Base-by-base conservation (phyloP, 2,329 filamentous ascomycete species). In the Fusarium sp. region DNA sequence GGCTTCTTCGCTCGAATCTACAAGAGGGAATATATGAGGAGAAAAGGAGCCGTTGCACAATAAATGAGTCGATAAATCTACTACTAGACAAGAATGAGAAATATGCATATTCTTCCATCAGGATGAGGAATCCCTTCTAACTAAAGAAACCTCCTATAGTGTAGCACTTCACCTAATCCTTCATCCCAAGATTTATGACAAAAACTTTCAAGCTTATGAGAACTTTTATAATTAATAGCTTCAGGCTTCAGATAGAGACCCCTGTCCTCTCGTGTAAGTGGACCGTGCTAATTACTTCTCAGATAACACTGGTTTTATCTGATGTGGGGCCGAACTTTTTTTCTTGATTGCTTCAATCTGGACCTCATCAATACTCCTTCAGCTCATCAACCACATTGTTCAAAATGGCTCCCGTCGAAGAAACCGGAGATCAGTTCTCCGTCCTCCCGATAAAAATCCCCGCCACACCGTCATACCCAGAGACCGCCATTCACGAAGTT, bases 401-500 rank as follows among this genome's bases (percentile, higher is more conserved):
- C 62, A 74, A 38, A 9, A 83, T 83, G 81, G 77, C 79, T 10
- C 69, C 75, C 2, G 18, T 74, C 15, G 76, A 77, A 29, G 57
- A 72, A 8, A 35, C 45, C 8, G 71, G 74, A 70, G 86, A 86
- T 36, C 91, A 90, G 71, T 97, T 94, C 78, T 86, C 87, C 18
- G 83, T 92, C 61, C 87, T 97, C 4, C 90, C 92, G 1, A 83
- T 97, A 22, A 86, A 87, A 20, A 87, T 95, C 52, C 89, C 91
- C 8, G 79, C 89, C 20, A 81, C 87, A n/a, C 83, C 90, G 2
- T 89, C 92, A 4, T 93, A 88, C 65, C 88, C 90, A 29, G 82
- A 86, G 45, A 81, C 87, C 46, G 87, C 90, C 64, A 89, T 89
- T 54, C 96, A 98, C 83, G 94, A 95, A 82, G 85, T 98, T 77